A percentile compares a stretch with the other conserved stretches of the same genome.
These are phyloP conservation scores for Penicillium maclennaniae DNA, from an alignment of 495 filamentous ascomycete species.

Conservation along the genomic window DNA sequence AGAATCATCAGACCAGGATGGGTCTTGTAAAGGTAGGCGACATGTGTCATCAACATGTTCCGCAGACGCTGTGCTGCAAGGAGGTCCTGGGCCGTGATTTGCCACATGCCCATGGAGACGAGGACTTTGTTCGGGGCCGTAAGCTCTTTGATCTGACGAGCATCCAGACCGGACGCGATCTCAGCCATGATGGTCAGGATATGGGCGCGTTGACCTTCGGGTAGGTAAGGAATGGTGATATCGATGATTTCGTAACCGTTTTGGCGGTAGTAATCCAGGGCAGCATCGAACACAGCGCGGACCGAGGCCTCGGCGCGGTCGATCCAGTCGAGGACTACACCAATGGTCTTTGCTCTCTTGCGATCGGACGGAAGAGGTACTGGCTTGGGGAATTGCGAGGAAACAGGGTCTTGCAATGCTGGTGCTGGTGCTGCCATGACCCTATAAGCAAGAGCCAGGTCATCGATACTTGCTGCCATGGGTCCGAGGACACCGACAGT, in stretches of 20 bases:
- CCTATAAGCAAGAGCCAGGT: constrained; percentile 79
- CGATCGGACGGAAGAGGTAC: constrained; percentile 13
- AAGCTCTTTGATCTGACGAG: constrained; percentile 45
- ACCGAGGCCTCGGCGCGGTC: constrained; percentile 62
- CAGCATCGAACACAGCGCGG: constrained; percentile 52
- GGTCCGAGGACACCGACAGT: constrained; percentile 70
- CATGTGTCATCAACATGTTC: constrained; percentile 75
- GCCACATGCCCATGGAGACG: constrained; percentile 53
- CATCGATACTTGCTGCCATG: constrained; percentile 69
- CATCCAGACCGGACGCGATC: constrained; percentile 43
- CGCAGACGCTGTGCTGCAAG: constrained; percentile 72
- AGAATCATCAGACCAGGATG: constrained; percentile 77
- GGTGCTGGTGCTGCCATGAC: constrained; percentile 71
- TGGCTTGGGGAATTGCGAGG: constrained; percentile 49
- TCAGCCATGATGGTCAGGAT: constrained; percentile 76
- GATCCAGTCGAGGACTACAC: constrained; percentile 75
- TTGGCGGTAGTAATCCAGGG: constrained; percentile 58
- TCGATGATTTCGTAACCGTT: constrained; percentile 65
- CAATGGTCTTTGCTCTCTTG: constrained; percentile 52
- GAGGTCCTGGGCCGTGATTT: constrained; percentile 66
- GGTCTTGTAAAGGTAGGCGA: constrained; percentile 64
- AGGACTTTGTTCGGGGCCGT: constrained; percentile 73
- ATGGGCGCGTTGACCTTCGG: constrained; percentile 72
- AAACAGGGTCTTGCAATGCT: constrained; percentile 39
- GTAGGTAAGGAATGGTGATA: constrained; percentile 72